Evolutionary conservation across 257 asterid species (phyloP).

Genomic region (Solanum sitiens): DNA sequence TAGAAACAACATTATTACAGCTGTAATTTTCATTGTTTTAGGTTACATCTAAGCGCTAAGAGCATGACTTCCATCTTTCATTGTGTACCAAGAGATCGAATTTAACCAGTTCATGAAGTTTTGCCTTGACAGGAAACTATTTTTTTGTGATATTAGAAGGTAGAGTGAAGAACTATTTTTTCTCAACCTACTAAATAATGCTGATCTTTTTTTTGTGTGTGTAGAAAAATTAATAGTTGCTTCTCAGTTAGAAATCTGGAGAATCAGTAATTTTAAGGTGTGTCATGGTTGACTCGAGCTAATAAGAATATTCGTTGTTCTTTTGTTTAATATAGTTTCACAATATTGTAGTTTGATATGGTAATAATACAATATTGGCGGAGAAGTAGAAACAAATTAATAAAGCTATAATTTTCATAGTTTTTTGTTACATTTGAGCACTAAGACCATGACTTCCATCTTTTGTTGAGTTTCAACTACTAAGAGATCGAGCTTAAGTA

Average conservation of each 20-base stretch:
- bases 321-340: neutral
- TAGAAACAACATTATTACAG: neutral
- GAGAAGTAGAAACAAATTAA: neutral
- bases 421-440: neutral
- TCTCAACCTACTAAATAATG: neutral
- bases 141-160: neutral
- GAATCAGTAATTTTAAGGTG: neutral
- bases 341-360: neutral
- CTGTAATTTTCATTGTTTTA: neutral
- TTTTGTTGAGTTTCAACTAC: neutral
- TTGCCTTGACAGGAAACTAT: neutral
- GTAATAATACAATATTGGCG: neutral
- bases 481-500: neutral
- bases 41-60: neutral
- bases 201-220: neutral
- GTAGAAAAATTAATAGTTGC: neutral
- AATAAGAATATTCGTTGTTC: neutral
- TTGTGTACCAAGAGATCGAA: neutral
- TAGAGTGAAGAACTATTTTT: neutral
- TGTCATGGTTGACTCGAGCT: neutral
- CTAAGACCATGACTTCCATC: neutral
- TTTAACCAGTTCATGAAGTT: neutral
- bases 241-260: neutral
- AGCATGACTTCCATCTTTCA: neutral
- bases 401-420: neutral